Conservation (phyloP, 176 grass and related monocot genomes). For the Oryza officinalis region DNA sequence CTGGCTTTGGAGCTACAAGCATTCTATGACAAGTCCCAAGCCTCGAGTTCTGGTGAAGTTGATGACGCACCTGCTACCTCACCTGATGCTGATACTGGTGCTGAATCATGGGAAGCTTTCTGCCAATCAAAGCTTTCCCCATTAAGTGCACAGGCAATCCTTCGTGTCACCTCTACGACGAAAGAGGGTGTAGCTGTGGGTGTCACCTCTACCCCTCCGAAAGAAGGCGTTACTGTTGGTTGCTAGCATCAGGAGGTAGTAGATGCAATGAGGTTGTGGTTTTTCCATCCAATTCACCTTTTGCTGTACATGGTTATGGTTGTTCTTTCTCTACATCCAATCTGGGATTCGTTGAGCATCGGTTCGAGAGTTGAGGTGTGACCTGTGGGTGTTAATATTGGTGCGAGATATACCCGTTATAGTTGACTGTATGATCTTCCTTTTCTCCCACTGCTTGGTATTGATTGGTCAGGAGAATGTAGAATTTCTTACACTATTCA, state of each 20-base stretch:
- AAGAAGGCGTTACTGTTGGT: conserved; percentile 52
- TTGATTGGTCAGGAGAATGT: conserved; percentile 39
- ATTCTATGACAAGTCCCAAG: conserved; percentile 59
- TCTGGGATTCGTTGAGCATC: background rate
- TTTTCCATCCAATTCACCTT: conserved; percentile 40
- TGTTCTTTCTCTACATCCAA: conserved; percentile 20
- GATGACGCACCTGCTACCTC: background rate
- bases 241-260: conserved; percentile 49
- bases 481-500: conserved; percentile 29
- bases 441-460: conserved; percentile 24
- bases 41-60: conserved; percentile 39
- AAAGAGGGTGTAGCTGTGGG: conserved; percentile 51
- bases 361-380: conserved; percentile 30
- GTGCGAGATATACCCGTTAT: conserved; percentile 40
- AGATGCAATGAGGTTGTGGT: conserved; percentile 20
- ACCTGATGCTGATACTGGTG: conserved; percentile 41
- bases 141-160: conserved; percentile 78
- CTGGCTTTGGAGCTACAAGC: conserved; percentile 73
- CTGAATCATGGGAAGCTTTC: conserved; percentile 81
- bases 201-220: conserved; percentile 52
- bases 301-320: conserved; percentile 57
- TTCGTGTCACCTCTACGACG: conserved; percentile 65
- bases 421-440: conserved; percentile 32
- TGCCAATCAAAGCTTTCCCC: conserved; percentile 75
- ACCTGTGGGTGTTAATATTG: conserved; percentile 46